Conservation (phyloP, 139 green algal species). For the Micractinium conductrix region DNA sequence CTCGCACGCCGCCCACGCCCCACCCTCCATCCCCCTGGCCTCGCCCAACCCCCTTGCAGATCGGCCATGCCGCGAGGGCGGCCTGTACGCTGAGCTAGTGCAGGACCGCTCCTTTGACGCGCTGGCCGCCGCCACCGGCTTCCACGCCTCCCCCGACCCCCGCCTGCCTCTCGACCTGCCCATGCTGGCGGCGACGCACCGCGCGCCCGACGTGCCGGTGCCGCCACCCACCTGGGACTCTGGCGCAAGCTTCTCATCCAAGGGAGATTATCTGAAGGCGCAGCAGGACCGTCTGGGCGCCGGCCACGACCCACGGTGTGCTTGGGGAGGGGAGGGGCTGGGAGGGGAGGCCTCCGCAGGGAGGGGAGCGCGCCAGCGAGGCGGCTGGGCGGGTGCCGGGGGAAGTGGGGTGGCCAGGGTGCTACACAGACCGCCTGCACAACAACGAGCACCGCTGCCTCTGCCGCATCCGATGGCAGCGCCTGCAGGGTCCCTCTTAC, state of each 20-base stretch:
- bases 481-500: not conserved
- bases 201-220: not conserved
- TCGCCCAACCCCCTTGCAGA: slow-evolving; percentile 32
- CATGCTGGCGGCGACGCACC: not conserved
- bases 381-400: no score
- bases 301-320: slow-evolving; percentile 8
- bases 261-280: slow-evolving; percentile 11
- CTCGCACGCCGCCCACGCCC: not conserved
- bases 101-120: slow-evolving; percentile 61
- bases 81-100: slow-evolving; percentile 64
- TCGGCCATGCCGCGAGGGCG: slow-evolving; percentile 60
- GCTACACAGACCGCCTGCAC: no score
- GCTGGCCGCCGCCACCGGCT: slow-evolving; percentile 38
- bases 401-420: no score
- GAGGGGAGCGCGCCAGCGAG: no score
- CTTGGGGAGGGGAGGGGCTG: not conserved
- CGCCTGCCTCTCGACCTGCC: not conserved
- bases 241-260: not conserved
- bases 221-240: not conserved
- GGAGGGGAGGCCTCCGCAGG: not conserved
- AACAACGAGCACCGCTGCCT: no score
- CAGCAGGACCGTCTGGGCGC: not conserved
- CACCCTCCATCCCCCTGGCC: not conserved
- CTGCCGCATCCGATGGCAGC: no score
- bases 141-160: not conserved